A percentile compares a stretch with the other conserved stretches of the same genome.
Conservation (phyloP, 2,329 filamentous ascomycete species). For the Raffaelea ambrosiae region DNA sequence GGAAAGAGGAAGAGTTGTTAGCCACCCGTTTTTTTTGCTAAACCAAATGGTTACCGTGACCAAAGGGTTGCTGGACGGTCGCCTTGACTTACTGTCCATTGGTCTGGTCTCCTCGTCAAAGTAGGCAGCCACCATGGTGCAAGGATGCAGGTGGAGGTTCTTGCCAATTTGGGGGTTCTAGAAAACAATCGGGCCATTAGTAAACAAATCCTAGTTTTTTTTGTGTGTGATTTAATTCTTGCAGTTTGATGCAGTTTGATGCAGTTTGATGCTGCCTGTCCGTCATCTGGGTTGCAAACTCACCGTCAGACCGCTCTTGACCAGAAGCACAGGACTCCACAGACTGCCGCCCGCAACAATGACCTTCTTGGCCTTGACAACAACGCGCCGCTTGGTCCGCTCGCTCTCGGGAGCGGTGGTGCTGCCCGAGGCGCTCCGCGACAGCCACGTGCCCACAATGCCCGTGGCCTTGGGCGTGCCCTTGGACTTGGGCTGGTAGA, state of each 20-base stretch:
- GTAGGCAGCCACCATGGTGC: slow-evolving; percentile 47
- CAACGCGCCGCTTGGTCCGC: slow-evolving; percentile 49
- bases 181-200: slow-evolving; percentile 17
- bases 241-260: no score
- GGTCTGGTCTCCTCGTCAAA: slow-evolving; percentile 63
- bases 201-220: no score
- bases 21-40: neutral
- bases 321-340: slow-evolving; percentile 66
- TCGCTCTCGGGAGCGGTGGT: slow-evolving; percentile 38
- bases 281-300: slow-evolving; percentile 13
- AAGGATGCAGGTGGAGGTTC: slow-evolving; percentile 77
- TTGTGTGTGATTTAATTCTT: no score
- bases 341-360: slow-evolving; percentile 71
- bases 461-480: slow-evolving; percentile 52
- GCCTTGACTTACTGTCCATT: slow-evolving; percentile 47
- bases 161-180: slow-evolving; percentile 72
- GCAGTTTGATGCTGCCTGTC: neutral
- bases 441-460: slow-evolving; percentile 66
- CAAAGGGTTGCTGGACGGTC: no score
- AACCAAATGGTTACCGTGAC: no score
- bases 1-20: neutral
- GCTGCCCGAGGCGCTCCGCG: slow-evolving; percentile 55
- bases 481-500: neutral
- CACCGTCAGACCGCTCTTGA: slow-evolving; percentile 67
- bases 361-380: slow-evolving; percentile 71